Evolutionary conservation across 148 eudicot species (phyloP).

Genomic region (Vaccinium darrowii): DNA sequence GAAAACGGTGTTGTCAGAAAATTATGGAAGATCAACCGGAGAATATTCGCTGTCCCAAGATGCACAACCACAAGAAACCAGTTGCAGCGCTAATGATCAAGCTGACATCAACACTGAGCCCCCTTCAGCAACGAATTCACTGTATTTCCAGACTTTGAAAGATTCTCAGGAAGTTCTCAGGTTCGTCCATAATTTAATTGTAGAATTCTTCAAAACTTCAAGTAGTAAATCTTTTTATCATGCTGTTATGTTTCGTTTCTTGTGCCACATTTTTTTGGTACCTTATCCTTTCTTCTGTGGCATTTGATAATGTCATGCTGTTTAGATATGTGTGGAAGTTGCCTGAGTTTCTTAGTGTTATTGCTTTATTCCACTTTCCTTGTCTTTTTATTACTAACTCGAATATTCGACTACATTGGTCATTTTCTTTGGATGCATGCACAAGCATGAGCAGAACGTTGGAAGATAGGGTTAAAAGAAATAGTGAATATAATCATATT

Average conservation of each 20-base stretch:
- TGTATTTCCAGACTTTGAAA: slow-evolving; percentile 52
- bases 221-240: background rate
- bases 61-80: slow-evolving; percentile 36
- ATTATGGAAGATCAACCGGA: slow-evolving; percentile 27
- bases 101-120: slow-evolving; percentile 26
- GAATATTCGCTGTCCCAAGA: slow-evolving; percentile 24
- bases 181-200: slow-evolving; percentile 23
- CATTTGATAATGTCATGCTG: too few species aligned
- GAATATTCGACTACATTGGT: background rate
- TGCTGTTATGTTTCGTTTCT: background rate
- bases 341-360: background rate
- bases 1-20: slow-evolving; percentile 32
- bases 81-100: slow-evolving; percentile 24
- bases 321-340: background rate
- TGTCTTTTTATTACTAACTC: background rate
- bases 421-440: background rate
- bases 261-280: background rate
- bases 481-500: too few species aligned
- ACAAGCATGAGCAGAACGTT: background rate
- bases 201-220: background rate
- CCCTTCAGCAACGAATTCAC: slow-evolving; percentile 42
- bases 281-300: background rate
- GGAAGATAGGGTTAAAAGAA: background rate
- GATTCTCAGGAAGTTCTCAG: slow-evolving; percentile 81
- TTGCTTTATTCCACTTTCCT: background rate